Evolutionary conservation across 176 grass and related monocot genomes (phyloP).

Genomic region (Bromus sterilis): DNA sequence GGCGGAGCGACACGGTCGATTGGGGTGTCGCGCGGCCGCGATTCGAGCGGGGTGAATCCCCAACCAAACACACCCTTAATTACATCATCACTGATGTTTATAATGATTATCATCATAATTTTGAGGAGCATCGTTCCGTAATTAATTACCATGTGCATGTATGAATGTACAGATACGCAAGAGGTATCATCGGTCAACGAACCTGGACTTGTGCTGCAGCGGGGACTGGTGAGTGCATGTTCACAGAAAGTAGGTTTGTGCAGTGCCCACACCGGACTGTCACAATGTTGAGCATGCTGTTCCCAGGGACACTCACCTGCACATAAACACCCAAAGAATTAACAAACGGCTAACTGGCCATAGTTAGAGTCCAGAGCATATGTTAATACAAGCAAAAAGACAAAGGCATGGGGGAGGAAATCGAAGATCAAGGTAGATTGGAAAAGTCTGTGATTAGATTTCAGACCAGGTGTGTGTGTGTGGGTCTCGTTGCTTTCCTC

Average conservation of each 20-base stretch:
- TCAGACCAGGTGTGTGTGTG: slow-evolving; percentile 11
- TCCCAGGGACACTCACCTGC: slow-evolving; percentile 62
- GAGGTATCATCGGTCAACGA: neutral
- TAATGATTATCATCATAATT: neutral
- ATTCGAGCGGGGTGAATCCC: too few relatives aligned
- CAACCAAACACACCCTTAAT: too few relatives aligned
- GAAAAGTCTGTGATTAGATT: slow-evolving; percentile 26
- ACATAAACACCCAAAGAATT: neutral
- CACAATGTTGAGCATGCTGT: slow-evolving; percentile 45
- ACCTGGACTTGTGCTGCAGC: slow-evolving; percentile 29
- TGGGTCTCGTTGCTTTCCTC: slow-evolving; percentile 8
- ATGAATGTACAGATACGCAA: neutral
- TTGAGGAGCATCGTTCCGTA: neutral
- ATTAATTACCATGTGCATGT: neutral
- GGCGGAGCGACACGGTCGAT: too few relatives aligned
- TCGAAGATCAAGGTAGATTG: slow-evolving; percentile 40
- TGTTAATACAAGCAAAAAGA: neutral
- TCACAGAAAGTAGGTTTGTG: slow-evolving; percentile 52
- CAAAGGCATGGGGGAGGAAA: neutral
- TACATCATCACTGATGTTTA: neutral
- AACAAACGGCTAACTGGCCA: neutral
- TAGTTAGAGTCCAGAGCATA: neutral
- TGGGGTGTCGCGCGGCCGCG: too few relatives aligned
- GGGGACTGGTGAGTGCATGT: slow-evolving; percentile 26
- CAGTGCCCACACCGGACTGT: slow-evolving; percentile 61